Conservation (phyloP, 192 early-diverging fungal species). For the Coemansia sp. region DNA sequence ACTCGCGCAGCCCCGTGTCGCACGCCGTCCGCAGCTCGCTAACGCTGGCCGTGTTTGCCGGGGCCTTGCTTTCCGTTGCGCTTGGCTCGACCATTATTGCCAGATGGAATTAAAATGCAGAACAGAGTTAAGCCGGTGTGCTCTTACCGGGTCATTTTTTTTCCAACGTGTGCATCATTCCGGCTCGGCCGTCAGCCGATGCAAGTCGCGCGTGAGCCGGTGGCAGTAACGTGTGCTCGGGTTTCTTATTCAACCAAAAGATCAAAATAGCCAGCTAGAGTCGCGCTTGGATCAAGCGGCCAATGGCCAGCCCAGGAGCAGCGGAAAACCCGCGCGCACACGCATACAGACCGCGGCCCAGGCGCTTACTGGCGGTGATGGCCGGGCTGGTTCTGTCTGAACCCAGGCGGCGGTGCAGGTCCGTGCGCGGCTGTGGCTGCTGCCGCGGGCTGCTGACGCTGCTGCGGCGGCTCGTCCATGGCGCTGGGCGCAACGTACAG, state of each 20-base stretch:
- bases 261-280: too few species aligned
- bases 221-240: too few species aligned
- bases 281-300: neutral
- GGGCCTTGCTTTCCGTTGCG: slow-evolving; percentile 9
- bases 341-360: too few species aligned
- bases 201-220: too few species aligned
- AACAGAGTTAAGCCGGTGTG: too few species aligned
- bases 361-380: neutral
- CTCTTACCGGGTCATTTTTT: too few species aligned
- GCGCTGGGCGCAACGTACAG: slow-evolving; percentile 80
- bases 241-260: too few species aligned
- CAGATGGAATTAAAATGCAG: neutral
- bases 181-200: too few species aligned
- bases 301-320: neutral
- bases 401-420: slow-evolving; percentile 35
- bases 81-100: neutral
- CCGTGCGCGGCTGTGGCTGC: too few species aligned
- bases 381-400: slow-evolving; percentile 9
- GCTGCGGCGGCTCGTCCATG: slow-evolving; percentile 63
- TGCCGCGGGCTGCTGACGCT: slow-evolving; percentile 39
- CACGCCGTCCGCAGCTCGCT: slow-evolving; percentile 60
- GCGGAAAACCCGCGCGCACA: neutral
- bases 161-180: too few species aligned
- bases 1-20: slow-evolving; percentile 59
- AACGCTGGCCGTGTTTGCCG: slow-evolving; percentile 49